phyloP scores from a whole-genome alignment of 2,329 filamentous ascomycete species.

The Orbilia javanica region DNA sequence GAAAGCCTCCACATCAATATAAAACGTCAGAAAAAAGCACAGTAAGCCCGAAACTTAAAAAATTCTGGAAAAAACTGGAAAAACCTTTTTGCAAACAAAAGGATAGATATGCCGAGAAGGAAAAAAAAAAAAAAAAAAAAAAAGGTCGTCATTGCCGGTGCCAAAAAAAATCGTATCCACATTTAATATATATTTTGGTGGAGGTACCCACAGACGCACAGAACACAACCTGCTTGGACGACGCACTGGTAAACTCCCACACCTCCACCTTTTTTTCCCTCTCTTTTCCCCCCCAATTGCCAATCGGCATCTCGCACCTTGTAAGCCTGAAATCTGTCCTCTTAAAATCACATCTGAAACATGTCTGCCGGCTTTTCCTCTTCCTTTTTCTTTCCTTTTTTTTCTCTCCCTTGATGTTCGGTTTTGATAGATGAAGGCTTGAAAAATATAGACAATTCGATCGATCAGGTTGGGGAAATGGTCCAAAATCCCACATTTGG shows the following conservation, averaged over 20 bases:
- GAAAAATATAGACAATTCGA: not conserved
- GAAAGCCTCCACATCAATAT: not conserved
- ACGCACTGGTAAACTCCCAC: slow-evolving; percentile 52
- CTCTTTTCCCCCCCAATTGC: not conserved
- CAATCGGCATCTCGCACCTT: slow-evolving; percentile 58
- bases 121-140: slow-evolving; percentile 4
- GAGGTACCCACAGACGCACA: slow-evolving; percentile 41
- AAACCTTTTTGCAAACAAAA: slow-evolving; percentile 33
- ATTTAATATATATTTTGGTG: slow-evolving; percentile 51
- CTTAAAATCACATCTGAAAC: slow-evolving; percentile 23
- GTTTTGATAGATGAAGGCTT: not conserved
- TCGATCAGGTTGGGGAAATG: not conserved
- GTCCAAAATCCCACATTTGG: slow-evolving; percentile 4
- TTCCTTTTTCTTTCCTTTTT: not conserved
- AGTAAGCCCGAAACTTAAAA: not conserved
- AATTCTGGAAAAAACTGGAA: slow-evolving; percentile 18
- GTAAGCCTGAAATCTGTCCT: slow-evolving; percentile 58
- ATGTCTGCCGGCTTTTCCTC: not conserved
- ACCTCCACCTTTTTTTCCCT: slow-evolving; percentile 9
- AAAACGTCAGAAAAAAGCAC: not conserved
- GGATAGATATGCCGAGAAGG: not conserved
- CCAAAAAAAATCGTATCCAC: slow-evolving; percentile 38
- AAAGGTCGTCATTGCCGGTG: slow-evolving; percentile 28
- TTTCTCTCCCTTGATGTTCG: too few relatives aligned
- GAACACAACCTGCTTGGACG: slow-evolving; percentile 13